Percentiles rank a stretch among this genome's conserved stretches.
Evolutionary conservation across 306 rosid genomes (phyloP).

Genomic region (Cicer chorassanicum): DNA sequence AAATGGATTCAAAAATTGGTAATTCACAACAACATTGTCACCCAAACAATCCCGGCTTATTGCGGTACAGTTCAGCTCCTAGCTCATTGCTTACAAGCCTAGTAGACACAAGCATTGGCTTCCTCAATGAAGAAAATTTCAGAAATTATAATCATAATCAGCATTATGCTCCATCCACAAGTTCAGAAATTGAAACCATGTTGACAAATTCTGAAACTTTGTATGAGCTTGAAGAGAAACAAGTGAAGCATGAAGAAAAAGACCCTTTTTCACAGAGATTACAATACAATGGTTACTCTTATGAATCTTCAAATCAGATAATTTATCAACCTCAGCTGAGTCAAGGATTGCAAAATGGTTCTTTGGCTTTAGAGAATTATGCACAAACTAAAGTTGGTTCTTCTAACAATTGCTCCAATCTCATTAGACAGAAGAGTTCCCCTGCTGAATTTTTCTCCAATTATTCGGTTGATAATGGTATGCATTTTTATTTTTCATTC

Average conservation of each 20-base stretch:
- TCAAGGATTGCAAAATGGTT: slow-evolving; percentile 44
- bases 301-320: slow-evolving; percentile 50
- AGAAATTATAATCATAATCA: slow-evolving; percentile 17
- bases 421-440: slow-evolving; percentile 72
- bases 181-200: slow-evolving; percentile 67
- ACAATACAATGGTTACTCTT: slow-evolving; percentile 47
- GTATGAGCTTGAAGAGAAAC: slow-evolving; percentile 37
- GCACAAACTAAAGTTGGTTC: background rate
- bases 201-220: slow-evolving; percentile 42
- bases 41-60: slow-evolving; percentile 54
- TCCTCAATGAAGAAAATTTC: slow-evolving; percentile 45
- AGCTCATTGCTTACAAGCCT: slow-evolving; percentile 52
- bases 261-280: slow-evolving; percentile 52
- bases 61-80: slow-evolving; percentile 67
- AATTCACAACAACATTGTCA: slow-evolving; percentile 46
- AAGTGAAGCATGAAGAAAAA: slow-evolving; percentile 61
- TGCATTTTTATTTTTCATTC: background rate
- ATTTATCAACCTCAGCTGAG: slow-evolving; percentile 53
- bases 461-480: slow-evolving; percentile 62
- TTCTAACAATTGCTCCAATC: slow-evolving; percentile 55
- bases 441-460: slow-evolving; percentile 71
- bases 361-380: no score
- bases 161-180: slow-evolving; percentile 50
- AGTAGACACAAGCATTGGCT: slow-evolving; percentile 42
- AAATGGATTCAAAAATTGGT: slow-evolving; percentile 61